Conservation (phyloP, 106 monocot genomes). For the Ottelia alismoides region DNA sequence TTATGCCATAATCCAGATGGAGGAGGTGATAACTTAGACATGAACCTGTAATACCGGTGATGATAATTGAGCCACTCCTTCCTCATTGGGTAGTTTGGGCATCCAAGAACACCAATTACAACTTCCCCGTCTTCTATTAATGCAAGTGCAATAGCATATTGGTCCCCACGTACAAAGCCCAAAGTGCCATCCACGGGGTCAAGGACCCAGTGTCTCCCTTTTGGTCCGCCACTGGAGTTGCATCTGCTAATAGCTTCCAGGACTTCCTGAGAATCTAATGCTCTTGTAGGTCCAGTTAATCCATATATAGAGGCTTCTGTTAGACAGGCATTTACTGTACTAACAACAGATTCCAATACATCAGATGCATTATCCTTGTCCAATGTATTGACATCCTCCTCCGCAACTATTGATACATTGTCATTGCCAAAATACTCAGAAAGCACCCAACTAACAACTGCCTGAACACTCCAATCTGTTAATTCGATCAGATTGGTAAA, state of each 20-base stretch:
- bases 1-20: conserved; percentile 55
- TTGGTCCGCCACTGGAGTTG: conserved; percentile 62
- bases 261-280: conserved; percentile 30
- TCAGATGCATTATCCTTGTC: conserved; percentile 26
- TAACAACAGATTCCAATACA: conserved; percentile 62
- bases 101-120: conserved; percentile 11
- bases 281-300: conserved; percentile 29
- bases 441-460: conserved; percentile 77
- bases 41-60: conserved; percentile 58
- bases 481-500: background rate
- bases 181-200: conserved; percentile 88
- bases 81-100: conserved; percentile 93
- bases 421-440: conserved; percentile 49
- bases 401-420: conserved; percentile 66
- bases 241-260: conserved; percentile 71
- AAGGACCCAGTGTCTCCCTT: conserved; percentile 84
- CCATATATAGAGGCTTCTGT: conserved; percentile 61
- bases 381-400: conserved; percentile 63
- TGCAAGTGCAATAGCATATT: conserved; percentile 76
- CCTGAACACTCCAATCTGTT: conserved; percentile 92
- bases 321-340: conserved; percentile 49
- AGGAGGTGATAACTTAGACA: conserved; percentile 58
- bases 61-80: conserved; percentile 85
- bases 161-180: conserved; percentile 90
- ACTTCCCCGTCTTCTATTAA: conserved; percentile 5